Conservation (phyloP, 306 rosid genomes). For the Corylus americana region DNA sequence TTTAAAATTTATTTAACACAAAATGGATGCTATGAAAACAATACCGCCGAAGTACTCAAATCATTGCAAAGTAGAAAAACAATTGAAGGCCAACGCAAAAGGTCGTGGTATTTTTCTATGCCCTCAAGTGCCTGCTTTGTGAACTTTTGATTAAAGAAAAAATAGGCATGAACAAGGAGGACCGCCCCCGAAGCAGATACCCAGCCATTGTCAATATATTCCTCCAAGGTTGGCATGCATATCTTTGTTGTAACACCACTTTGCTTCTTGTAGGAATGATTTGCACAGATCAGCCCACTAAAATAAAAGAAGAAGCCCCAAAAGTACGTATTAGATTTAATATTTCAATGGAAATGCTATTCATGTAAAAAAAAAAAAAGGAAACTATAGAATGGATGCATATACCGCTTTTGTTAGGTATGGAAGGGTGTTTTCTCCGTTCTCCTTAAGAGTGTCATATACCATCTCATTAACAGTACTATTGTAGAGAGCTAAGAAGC, state of each 20-base stretch:
- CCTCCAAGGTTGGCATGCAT: constrained; percentile 45
- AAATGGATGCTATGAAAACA: no score
- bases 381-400: no score
- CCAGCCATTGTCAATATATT: constrained; percentile 52
- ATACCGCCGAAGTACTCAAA: constrained; percentile 52
- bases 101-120: constrained; percentile 32
- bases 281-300: constrained; percentile 57
- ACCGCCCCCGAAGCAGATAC: constrained; percentile 43
- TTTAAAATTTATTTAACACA: no score
- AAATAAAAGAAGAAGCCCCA: background rate
- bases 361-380: background rate
- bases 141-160: constrained; percentile 30
- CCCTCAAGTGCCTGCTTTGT: constrained; percentile 39
- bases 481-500: constrained; percentile 66
- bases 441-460: constrained; percentile 38
- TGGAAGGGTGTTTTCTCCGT: constrained; percentile 44
- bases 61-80: constrained; percentile 65
- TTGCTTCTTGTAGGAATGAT: constrained; percentile 57
- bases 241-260: constrained; percentile 37
- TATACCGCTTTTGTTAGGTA: constrained; percentile 41
- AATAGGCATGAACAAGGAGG: constrained; percentile 38
- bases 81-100: constrained; percentile 36
- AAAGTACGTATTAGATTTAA: background rate
- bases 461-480: constrained; percentile 52
- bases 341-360: no score